These are phyloP conservation scores for Penicillium sp. DNA, from an alignment of 2,329 filamentous ascomycete genomes.

Conservation along the genomic window DNA sequence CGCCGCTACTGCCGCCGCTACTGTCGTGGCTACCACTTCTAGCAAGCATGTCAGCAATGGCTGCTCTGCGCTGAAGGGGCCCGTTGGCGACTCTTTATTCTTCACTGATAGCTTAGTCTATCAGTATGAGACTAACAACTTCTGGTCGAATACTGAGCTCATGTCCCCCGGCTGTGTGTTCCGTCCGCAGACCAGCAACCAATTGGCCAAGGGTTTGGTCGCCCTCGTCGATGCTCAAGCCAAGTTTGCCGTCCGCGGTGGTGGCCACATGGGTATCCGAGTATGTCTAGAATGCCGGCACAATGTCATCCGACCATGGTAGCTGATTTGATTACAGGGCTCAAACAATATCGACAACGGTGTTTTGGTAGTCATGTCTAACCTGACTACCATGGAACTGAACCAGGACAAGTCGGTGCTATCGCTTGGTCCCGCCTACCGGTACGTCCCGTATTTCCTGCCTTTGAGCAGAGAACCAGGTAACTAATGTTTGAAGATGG, in stretches of 20 bases:
- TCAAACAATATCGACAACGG: slow-evolving; percentile 41
- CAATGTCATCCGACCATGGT: background rate
- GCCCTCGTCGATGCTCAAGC: slow-evolving; percentile 27
- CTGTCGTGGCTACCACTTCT: slow-evolving; percentile 9
- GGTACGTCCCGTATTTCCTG: slow-evolving; percentile 19
- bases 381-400: slow-evolving; percentile 34
- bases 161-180: slow-evolving; percentile 41
- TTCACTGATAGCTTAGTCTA: slow-evolving; percentile 31
- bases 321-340: slow-evolving; percentile 25
- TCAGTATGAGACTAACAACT: slow-evolving; percentile 36
- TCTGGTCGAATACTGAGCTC: slow-evolving; percentile 44
- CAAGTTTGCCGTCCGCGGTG: slow-evolving; percentile 40
- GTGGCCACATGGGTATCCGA: slow-evolving; percentile 41
- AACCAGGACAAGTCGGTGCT: slow-evolving; percentile 34
- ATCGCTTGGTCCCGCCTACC: slow-evolving; percentile 35
- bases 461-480: background rate
- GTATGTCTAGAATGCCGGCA: slow-evolving; percentile 17
- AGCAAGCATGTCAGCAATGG: slow-evolving; percentile 15
- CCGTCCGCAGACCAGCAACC: slow-evolving; percentile 33
- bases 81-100: slow-evolving; percentile 30
- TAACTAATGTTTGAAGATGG: slow-evolving; percentile 30
- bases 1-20: background rate
- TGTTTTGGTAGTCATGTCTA: slow-evolving; percentile 40
- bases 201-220: slow-evolving; percentile 32
- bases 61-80: slow-evolving; percentile 23